Evolutionary conservation across 2,329 filamentous ascomycete species (phyloP), one percentile per base, ranked within the genome.

Genomic region (Scleromitrula shiraiana): DNA sequence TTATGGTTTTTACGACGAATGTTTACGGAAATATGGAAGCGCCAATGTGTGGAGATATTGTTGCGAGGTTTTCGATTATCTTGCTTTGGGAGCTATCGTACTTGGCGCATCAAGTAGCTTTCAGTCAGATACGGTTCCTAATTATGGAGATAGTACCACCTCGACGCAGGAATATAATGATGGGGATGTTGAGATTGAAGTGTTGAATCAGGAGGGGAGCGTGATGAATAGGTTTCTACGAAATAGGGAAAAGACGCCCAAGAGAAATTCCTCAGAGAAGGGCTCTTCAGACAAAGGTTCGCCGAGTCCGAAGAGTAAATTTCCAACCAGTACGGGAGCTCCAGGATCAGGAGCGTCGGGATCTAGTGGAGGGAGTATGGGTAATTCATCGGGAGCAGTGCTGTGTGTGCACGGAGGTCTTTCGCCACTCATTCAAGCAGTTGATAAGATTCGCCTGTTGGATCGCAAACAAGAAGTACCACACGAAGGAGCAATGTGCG

Each of bases 1-100:
- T 12, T 97, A 97, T 65, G 91, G 91, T 53, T 97, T 97, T 71
- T 97, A 97, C 71, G 91, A 97, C 63, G 91, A 97, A 70, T 97
- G 91, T 62, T 75, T 96, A 54, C 78, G 91, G 46, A 97, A 97
- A 69, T 97, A 97, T 63, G 91, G 91, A 52, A 95, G 85, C 63
- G 90, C 91, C 30, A 97, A 96, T 60, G 91, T 97, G 1, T 97
- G 91, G 91, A 78, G 88, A 46, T 91, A 96, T 64, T 98, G 90
- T 71, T 96, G 90, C 69, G 93, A 98, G 61, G 86, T 97, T 4
- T 98, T 98, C 64, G 91, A 98, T 69, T 97, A 96, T 66, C 80
- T 98, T 93, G 91, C 93, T 57, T 80, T 98, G 55, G 95, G 91
- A 55, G 93, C 93, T 57, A 82, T 98, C 62, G 95, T 98, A 6